Evolutionary conservation across 257 asterid genomes (phyloP).

Genomic region (Ocimum tenuiflorum): DNA sequence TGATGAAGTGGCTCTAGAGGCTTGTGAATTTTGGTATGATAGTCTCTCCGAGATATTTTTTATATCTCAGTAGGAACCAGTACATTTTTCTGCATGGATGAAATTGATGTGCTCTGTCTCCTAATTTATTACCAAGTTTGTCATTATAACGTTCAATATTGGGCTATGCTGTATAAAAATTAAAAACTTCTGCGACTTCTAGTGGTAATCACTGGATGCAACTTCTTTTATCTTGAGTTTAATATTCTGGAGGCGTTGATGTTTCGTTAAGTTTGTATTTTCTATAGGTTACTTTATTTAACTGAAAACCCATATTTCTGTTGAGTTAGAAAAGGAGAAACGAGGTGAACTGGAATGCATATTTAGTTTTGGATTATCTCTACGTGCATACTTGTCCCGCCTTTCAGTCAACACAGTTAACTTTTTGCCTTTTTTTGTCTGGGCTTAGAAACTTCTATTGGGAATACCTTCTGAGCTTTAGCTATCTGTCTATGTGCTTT

Average conservation of each 20-base stretch:
- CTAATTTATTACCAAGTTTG: not conserved
- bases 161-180: not conserved
- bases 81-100: constrained; percentile 21
- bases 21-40: constrained; percentile 95
- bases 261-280: not conserved
- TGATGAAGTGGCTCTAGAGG: constrained; percentile 95
- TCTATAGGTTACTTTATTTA: not conserved
- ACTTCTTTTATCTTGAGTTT: not conserved
- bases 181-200: not conserved
- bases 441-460: not conserved
- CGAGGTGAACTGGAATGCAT: not conserved
- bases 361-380: not conserved
- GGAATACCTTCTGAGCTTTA: not conserved
- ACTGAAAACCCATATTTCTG: not conserved
- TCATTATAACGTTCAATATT: not conserved
- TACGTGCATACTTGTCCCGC: not conserved
- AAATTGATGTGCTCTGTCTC: not conserved
- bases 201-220: not conserved
- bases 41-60: not conserved
- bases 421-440: not conserved
- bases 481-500: not conserved
- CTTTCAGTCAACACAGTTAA: not conserved
- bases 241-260: no score
- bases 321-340: not conserved
- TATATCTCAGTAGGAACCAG: constrained; percentile 36